These are phyloP conservation scores for Leishmania lainsoni DNA, from an alignment of 208 protist species.

Conservation along the genomic window DNA sequence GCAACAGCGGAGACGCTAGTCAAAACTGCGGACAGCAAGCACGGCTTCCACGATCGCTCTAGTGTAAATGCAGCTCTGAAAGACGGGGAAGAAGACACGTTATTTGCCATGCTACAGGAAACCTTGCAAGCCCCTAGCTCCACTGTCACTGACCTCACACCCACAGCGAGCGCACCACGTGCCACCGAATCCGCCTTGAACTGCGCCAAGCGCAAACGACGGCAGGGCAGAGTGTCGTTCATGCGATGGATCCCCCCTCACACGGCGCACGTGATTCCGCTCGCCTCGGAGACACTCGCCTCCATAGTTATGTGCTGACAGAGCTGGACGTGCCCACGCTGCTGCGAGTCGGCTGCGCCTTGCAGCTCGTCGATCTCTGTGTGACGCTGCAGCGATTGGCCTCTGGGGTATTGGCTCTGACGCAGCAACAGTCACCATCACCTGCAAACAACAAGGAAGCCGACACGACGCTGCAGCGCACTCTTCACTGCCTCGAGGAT, in stretches of 20 bases:
- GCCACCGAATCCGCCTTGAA: background rate
- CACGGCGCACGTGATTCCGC: constrained; percentile 44
- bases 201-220: background rate
- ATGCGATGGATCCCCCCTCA: constrained; percentile 76
- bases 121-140: background rate
- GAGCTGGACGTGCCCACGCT: constrained; percentile 41
- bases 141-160: background rate
- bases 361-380: constrained; percentile 54
- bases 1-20: background rate
- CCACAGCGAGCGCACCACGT: background rate
- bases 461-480: constrained; percentile 25
- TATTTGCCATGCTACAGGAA: constrained; percentile 37
- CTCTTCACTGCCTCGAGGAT: constrained; percentile 41
- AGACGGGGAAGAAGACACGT: constrained; percentile 28
- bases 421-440: background rate
- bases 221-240: constrained; percentile 1
- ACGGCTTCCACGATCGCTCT: background rate
- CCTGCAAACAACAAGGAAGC: background rate
- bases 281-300: constrained; percentile 67
- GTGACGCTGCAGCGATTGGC: constrained; percentile 62
- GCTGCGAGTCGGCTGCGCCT: constrained; percentile 25
- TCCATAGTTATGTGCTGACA: constrained; percentile 51
- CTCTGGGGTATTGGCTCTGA: constrained; percentile 40
- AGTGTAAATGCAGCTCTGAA: background rate
- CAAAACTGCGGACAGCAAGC: background rate